Conservation (phyloP, 169 alveolate species). For the Babesia ovata region DNA sequence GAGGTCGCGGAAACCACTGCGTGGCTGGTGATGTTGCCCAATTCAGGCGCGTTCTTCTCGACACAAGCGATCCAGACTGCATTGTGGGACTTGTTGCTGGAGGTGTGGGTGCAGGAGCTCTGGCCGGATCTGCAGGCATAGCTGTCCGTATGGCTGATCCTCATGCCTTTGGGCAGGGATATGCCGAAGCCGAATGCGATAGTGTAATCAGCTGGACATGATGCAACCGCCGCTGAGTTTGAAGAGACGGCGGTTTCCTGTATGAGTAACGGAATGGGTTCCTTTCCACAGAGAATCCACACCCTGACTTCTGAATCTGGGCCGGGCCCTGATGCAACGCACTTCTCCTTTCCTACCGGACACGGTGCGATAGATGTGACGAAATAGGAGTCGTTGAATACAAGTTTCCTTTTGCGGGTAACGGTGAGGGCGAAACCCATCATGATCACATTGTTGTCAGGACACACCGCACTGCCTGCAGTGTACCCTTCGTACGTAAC, state of each 20-base stretch:
- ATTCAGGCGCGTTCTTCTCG: conserved; percentile 46
- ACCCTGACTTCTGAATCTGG: conserved; percentile 73
- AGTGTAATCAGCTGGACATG: conserved; percentile 57
- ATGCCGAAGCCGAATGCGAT: conserved; percentile 64
- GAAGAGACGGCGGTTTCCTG: conserved; percentile 62
- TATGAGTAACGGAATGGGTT: conserved; percentile 70
- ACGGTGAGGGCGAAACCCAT: conserved; percentile 79
- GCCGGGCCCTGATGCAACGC: conserved; percentile 68
- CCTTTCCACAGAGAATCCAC: conserved; percentile 76
- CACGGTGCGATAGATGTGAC: conserved; percentile 59
- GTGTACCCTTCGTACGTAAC: conserved; percentile 76
- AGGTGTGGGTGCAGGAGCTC: conserved; percentile 45
- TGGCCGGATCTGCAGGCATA: conserved; percentile 65
- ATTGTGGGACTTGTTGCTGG: conserved; percentile 23
- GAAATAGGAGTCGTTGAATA: conserved; percentile 50
- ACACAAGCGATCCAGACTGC: conserved; percentile 71
- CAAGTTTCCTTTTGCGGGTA: conserved; percentile 4
- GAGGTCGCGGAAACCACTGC: not conserved
- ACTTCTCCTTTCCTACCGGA: conserved; percentile 79
- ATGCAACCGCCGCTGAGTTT: conserved; percentile 37
- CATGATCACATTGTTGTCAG: conserved; percentile 70
- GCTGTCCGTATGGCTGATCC: conserved; percentile 12
- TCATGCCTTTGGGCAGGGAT: conserved; percentile 53
- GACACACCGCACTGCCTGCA: conserved; percentile 84
- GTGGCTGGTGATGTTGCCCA: not conserved